Conservation (phyloP, 148 eudicot genomes). For the Rhododendron williamsianum region DNA sequence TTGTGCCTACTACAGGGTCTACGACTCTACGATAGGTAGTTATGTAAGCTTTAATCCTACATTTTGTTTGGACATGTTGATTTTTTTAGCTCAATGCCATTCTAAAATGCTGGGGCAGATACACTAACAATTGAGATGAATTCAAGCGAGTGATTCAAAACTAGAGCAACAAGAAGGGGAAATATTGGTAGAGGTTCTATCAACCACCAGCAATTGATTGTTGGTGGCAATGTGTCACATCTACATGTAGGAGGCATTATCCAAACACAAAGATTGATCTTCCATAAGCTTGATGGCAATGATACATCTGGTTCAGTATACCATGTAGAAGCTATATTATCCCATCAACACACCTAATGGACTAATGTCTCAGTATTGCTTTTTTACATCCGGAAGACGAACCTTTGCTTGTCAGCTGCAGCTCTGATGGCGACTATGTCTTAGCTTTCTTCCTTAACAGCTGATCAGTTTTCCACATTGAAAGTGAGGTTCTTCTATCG, state of each 20-base stretch:
- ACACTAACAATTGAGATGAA: not conserved
- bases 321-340: not conserved
- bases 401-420: not conserved
- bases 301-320: not conserved
- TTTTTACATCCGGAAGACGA: not conserved
- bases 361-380: not conserved
- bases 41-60: not conserved
- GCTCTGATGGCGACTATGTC: not conserved
- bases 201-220: not conserved
- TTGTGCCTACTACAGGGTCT: not conserved
- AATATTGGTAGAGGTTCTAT: not conserved
- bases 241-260: not conserved
- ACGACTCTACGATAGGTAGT: not conserved
- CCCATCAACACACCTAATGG: not conserved
- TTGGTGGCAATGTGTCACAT: not conserved
- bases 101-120: not conserved
- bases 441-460: not conserved
- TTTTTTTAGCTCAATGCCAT: not conserved
- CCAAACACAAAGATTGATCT: not conserved
- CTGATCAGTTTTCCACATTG: not conserved
- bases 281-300: not conserved
- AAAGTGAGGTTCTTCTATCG: not conserved
- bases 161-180: not conserved
- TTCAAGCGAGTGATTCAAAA: not conserved
- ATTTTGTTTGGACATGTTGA: not conserved